These are phyloP conservation scores for Mycosphaerella arachidis DNA, from an alignment of 2,329 filamentous ascomycete genomes.

Conservation along the genomic window DNA sequence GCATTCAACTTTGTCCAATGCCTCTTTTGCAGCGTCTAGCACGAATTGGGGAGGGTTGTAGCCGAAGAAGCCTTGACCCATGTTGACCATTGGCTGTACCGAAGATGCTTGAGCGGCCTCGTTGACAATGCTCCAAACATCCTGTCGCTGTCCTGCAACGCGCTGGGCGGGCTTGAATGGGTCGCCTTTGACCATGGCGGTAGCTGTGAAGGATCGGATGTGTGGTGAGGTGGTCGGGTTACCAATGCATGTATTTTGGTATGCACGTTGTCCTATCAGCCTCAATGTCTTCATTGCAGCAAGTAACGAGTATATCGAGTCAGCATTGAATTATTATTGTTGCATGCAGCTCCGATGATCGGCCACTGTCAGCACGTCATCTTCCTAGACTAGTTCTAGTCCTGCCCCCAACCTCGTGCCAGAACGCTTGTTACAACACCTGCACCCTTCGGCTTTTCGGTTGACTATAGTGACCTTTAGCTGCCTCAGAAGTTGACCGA, in stretches of 20 bases:
- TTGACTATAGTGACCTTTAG: too few relatives aligned
- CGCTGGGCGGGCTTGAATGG: slow-evolving; percentile 51
- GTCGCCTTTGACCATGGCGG: slow-evolving; percentile 26
- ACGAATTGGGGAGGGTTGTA: slow-evolving; percentile 94
- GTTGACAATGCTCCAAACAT: slow-evolving; percentile 64
- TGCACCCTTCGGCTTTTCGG: too few relatives aligned
- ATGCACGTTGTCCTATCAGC: neutral
- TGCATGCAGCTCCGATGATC: neutral
- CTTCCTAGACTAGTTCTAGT: too few relatives aligned
- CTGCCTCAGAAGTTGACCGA: too few relatives aligned
- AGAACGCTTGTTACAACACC: too few relatives aligned
- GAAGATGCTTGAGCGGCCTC: slow-evolving; percentile 61
- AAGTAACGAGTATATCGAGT: neutral
- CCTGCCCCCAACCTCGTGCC: too few relatives aligned
- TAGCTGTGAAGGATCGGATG: slow-evolving; percentile 19
- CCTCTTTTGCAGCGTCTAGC: slow-evolving; percentile 82
- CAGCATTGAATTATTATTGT: neutral
- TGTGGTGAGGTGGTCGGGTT: neutral
- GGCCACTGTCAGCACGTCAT: neutral
- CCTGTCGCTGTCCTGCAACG: slow-evolving; percentile 52
- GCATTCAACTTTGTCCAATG: slow-evolving; percentile 86
- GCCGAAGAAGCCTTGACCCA: slow-evolving; percentile 75
- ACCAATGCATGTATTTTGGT: neutral
- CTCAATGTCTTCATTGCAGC: neutral
- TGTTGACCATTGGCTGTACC: slow-evolving; percentile 63